phyloP scores from a whole-genome alignment of 2,329 filamentous ascomycete species.

The Fusarium sp. region DNA sequence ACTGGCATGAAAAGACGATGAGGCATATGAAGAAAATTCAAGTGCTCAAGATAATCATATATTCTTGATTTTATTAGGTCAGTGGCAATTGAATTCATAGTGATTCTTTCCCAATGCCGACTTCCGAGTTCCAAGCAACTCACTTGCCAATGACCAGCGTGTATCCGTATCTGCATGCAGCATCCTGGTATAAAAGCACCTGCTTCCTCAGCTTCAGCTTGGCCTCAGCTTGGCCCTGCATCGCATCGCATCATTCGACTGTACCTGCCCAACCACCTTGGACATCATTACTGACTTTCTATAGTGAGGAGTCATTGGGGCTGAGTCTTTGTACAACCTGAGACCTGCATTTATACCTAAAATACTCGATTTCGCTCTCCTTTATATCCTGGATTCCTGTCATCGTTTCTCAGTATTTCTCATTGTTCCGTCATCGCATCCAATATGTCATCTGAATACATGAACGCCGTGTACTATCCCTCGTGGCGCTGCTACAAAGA shows the following conservation, averaged over 20 bases:
- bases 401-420: background rate
- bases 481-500: constrained; percentile 72
- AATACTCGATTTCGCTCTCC: background rate
- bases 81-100: constrained; percentile 20
- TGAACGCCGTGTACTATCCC: constrained; percentile 68
- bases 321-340: constrained; percentile 13
- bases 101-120: background rate
- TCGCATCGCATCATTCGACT: background rate
- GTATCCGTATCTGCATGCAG: background rate
- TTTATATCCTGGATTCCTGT: background rate
- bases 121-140: background rate
- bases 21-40: background rate
- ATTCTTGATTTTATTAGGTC: background rate
- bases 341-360: constrained; percentile 16
- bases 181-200: background rate
- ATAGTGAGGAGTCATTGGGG: background rate
- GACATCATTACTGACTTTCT: background rate
- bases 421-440: background rate
- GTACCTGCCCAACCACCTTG: background rate
- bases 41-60: background rate
- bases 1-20: background rate
- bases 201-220: background rate
- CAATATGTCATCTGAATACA: constrained; percentile 36
- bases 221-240: background rate
- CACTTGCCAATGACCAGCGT: background rate